Conservation (phyloP, 148 eudicot genomes). For the Pouteria glomerata region DNA sequence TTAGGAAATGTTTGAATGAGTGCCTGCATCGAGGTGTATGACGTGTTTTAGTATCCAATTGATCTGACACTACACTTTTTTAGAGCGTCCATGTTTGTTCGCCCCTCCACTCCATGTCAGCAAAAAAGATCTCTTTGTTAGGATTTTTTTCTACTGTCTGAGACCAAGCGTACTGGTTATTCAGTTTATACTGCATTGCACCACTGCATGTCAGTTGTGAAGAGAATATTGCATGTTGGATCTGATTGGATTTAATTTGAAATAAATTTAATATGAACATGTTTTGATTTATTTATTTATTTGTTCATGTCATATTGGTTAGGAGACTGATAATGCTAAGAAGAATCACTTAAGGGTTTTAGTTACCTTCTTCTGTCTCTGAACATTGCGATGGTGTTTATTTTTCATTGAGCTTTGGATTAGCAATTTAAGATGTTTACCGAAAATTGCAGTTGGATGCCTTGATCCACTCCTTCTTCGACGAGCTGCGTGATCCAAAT, state of each 20-base stretch:
- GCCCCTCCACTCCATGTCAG: too few relatives aligned
- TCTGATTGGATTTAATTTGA: neutral
- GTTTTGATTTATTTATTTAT: too few relatives aligned
- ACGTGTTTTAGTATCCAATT: too few relatives aligned
- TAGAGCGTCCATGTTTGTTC: too few relatives aligned
- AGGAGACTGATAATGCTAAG: neutral
- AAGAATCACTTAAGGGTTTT: neutral
- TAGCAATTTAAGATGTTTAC: neutral
- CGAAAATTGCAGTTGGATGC: conserved; percentile 49
- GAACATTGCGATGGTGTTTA: neutral
- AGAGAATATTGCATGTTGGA: neutral
- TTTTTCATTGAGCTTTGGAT: neutral
- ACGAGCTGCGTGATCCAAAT: conserved; percentile 55
- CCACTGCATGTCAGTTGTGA: neutral
- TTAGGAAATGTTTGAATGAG: too few relatives aligned
- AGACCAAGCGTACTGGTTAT: neutral
- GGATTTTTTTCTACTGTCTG: too few relatives aligned
- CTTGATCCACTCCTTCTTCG: conserved; percentile 54
- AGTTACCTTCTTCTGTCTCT: neutral
- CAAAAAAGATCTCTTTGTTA: too few relatives aligned
- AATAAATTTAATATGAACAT: neutral
- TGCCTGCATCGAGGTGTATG: too few relatives aligned
- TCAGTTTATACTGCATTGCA: neutral
- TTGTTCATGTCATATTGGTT: neutral
- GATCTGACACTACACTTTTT: too few relatives aligned